Evolutionary conservation across 2,329 filamentous ascomycete genomes (phyloP), one percentile per base, ranked within the genome.

Genomic region (Tolypocladium ovalisporum): DNA sequence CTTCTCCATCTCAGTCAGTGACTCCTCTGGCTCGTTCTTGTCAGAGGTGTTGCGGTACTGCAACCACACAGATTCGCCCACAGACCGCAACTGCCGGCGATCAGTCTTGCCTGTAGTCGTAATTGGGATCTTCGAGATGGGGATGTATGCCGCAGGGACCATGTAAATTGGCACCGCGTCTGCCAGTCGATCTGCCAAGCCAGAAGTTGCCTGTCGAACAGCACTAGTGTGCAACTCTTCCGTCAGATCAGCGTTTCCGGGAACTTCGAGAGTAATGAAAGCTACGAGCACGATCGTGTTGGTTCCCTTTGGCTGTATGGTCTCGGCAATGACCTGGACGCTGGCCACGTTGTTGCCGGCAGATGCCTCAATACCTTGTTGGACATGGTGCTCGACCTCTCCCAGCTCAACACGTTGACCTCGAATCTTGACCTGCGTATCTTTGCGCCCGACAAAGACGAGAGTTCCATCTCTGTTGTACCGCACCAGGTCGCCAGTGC

Each of bases 401-500:
- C 57, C 61, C 0, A 79, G 70, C 65, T 78, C 83, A 57, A 80
- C 68, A 54, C 79, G 66, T 58, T 76, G 82, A 39, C 83, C 83
- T 32, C 75, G 72, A 15, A 84, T 66, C 64, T 83, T 83, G 54
- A 83, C 74, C 64, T 83, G 80, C 0, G 72, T 72, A 62, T 83
- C 80, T 59, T 79, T 79, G 52, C 80, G 71, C 54, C 78, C 79
- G 51, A 79, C 63, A 56, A 76, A 79, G 0, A 70, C 61, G 12
- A 80, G 63, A 27, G 65, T 64, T 1, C 63, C 63, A 29, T 65
- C 59, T 1, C 65, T 64, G 36, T 72, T 64, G 24, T 76, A 77
- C 42, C 67, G 67, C 3, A 69, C 76, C 3, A 79, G 67, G 59
- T 80, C 78, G 6, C 77, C 78, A 0, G 77, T 79, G 57, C 73